Conservation (phyloP, 305 asterid genomes). For the Plantago rigida region DNA sequence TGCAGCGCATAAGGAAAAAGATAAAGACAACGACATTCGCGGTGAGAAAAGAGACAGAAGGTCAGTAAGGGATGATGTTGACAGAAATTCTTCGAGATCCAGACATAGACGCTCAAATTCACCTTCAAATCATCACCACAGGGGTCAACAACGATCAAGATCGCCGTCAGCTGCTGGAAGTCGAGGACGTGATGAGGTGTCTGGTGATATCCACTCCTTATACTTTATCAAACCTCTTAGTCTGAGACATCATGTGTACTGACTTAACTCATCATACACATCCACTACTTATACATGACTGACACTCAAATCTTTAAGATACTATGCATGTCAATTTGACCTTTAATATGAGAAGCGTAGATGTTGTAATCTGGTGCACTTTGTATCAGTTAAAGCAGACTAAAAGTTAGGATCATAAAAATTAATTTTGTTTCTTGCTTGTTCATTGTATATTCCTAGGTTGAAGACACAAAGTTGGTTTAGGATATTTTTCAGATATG, state of each 20-base stretch:
- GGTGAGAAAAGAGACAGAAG: constrained; percentile 38
- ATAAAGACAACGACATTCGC: constrained; percentile 36
- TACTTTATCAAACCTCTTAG: constrained; percentile 15
- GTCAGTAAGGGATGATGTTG: constrained; percentile 48
- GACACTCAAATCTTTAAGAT: no score
- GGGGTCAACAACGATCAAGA: constrained; percentile 60
- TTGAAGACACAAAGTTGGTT: no score
- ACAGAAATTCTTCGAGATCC: constrained; percentile 44
- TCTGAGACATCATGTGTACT: not conserved
- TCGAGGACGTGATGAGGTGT: constrained; percentile 74
- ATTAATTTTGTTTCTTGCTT: no score
- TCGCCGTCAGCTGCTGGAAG: constrained; percentile 53
- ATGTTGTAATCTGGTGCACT: no score
- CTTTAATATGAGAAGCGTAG: no score
- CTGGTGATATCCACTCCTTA: constrained; percentile 62
- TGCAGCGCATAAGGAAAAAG: constrained; percentile 37
- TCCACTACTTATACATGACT: not conserved
- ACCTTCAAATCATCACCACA: constrained; percentile 45
- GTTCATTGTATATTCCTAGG: no score
- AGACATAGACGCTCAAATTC: constrained; percentile 49
- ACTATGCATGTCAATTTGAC: no score
- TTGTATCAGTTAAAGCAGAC: no score
- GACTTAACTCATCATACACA: constrained; percentile 8
- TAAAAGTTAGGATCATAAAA: no score
- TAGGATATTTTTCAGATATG: no score